Evolutionary conservation across 2,329 filamentous ascomycete genomes (phyloP), one percentile per base, ranked within the genome.

Genomic region (Fusarium sp.): DNA sequence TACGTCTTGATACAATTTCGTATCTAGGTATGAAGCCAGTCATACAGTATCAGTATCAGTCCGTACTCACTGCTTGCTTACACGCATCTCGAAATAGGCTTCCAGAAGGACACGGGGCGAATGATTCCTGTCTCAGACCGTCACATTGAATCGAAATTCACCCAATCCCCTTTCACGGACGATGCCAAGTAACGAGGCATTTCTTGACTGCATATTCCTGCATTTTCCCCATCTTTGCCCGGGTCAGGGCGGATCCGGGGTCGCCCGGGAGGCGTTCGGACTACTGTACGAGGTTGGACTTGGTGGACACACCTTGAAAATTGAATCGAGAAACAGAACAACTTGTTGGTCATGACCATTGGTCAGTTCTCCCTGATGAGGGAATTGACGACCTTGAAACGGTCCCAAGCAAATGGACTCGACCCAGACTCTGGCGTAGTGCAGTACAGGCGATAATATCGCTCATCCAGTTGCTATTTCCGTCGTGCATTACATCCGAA

Each of bases 221-320:
- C 65, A 51, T 71, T 42, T 74, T 66, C 73, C 71, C 72, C 72
- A 72, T 75, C 66, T 53, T 68, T 71, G 70, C 71, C 63, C 62
- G 62, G 66, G 59, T 69, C 59, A 69, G 56, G 59, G 74, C 72
- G 74, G 73, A 76, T 76, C 74, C 74, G 74, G 74, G 74, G 74
- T 76, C 65, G 73, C 63, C 74, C 74, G 74, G 74, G 71, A 75
- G 71, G 72, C 71, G 66, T 64, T 73, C 64, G 45, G 65, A 63
- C 71, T 71, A 71, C 34, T 38, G 34, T 38, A 53, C 58, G 61
- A 63, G 53, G 50, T 51, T 63, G 34, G 3, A 38, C 3, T n/a
- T n/a, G 60, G 67, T 51, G 60, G 58, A 20, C 53, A 30, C 53
- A 50, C 49, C 60, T 24, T 62, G 38, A 67, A 70, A 66, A 47